Base-by-base conservation (phyloP, 2,329 filamentous ascomycete species). In the Colletotrichum sp. region DNA sequence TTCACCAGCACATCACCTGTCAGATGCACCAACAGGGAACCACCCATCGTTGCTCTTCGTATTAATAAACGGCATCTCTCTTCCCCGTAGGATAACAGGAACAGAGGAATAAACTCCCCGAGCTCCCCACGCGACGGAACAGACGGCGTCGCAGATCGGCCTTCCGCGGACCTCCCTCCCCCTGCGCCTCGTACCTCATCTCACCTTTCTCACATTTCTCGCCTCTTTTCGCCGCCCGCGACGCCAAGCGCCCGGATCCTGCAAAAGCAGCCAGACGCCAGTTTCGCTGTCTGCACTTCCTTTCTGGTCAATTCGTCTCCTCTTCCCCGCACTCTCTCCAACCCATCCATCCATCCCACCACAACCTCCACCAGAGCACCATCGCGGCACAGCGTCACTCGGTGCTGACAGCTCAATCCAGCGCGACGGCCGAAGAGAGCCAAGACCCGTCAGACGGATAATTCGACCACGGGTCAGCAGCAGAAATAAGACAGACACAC, bases 131-230 rank as follows among this genome's bases (percentile, higher is more conserved):
- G 34, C 34, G 28, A 12, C 70, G 74, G 74, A 69, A 69, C 65
- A n/a, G 6, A 65, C 59, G 36, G 74, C 16, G 74, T 76, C 74
- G 64, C 74, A 76, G 70, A 74, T 76, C 65, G 74, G 70, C 49
- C 34, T 15, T 64, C 64, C 64, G 73, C 70, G 64, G 64, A 68
- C 57, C 36, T 62, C 34, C 34, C 6, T n/a, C 59, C 24, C 70
- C 34, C 67, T 68, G 39, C 44, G 64, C 64, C 63, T 32, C 57
- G 26, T 18, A 34, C 10, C 15, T 26, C 65, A 16, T 12, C 26
- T 24, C 60, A 64, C 34, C 21, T 64, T 34, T 26, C 62, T 70
- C 30, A 15, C 28, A 3, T 32, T 18, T 24, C 52, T 70, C 26
- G 21, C 57, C n/a, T 52, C 57, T 34, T 34, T 3, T 44, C 34